Base-by-base conservation (phyloP, 305 asterid species). In the Petunia hybrid region DNA sequence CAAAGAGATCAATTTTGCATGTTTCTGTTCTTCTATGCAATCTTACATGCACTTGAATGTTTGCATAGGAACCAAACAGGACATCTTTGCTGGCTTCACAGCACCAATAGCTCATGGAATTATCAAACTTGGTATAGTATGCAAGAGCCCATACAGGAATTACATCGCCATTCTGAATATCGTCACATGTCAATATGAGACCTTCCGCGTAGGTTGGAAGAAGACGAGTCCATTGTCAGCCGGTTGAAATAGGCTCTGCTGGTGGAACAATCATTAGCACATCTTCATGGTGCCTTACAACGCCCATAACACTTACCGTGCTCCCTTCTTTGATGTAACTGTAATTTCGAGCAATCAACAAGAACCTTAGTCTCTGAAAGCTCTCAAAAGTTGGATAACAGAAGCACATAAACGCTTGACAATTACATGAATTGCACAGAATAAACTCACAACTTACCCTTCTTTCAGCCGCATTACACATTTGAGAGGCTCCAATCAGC, bases 201-300 rank as follows among this genome's bases (percentile, higher is more conserved):
- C 99, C 98, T 71, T 95, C 98, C 1, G 89, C 86, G 35, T 90
- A 92, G 13, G 97, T 92, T 2, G 98, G 98, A 62, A 95, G 91
- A 78, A 94, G 94, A 87, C 91, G 88, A n/a, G 83, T 80, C 99
- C 97, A 94, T 22, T 92, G 97, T 67, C 97, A 95, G 40, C 99
- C 98, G 1, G 97, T 91, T 51, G 98, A 91, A 79, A 92, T 41
- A 1, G 98, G 94, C 80, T 91, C 98, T 0, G 91, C 42, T 1
- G 99, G 97, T 22, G 99, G 97, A 78, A 95, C 97, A 7, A 95
- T 94, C 99, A 94, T 95, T 60, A 94, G 92, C 77, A 95, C 92
- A 4, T 90, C 92, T 5, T 95, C 99, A 16, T 91, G 95, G 81
- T 94, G 91, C n/a, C 87, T 86, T 36, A 95, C 93, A 43, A 90